Percentiles rank a stretch among this genome's conserved stretches.
phyloP scores from a whole-genome alignment of 2,329 filamentous ascomycete species.

The Xylaria sp. region DNA sequence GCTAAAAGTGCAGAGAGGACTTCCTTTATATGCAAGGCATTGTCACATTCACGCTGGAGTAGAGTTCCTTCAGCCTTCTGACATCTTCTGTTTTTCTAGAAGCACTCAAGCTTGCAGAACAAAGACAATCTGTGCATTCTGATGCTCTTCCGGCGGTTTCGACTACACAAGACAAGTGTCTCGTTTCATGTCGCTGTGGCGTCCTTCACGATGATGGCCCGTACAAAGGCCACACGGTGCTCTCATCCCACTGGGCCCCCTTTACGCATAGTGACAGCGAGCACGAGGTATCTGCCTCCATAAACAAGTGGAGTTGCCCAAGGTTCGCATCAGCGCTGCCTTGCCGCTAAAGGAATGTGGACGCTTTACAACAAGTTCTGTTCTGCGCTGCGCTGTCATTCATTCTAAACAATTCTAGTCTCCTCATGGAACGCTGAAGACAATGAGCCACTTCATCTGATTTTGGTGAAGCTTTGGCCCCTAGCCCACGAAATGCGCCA shows the following conservation, averaged over 20 bases:
- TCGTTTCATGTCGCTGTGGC: slow-evolving; percentile 3
- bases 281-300: slow-evolving; percentile 2
- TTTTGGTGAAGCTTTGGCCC: background rate
- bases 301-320: slow-evolving; percentile 8
- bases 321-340: background rate
- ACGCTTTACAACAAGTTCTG: background rate
- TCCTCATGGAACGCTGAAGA: background rate
- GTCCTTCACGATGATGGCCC: background rate
- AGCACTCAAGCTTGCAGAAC: background rate
- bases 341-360: background rate
- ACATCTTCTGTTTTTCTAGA: background rate
- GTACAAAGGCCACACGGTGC: background rate
- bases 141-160: background rate
- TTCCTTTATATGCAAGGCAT: slow-evolving; percentile 15
- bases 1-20: background rate
- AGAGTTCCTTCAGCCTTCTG: background rate
- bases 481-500: background rate
- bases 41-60: background rate
- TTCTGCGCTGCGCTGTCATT: background rate
- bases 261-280: background rate
- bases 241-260: background rate
- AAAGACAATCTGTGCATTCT: background rate
- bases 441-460: background rate
- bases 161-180: background rate
- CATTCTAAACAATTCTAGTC: background rate